Evolutionary conservation across 2,329 filamentous ascomycete genomes (phyloP).

Genomic region (Didymella exigua): DNA sequence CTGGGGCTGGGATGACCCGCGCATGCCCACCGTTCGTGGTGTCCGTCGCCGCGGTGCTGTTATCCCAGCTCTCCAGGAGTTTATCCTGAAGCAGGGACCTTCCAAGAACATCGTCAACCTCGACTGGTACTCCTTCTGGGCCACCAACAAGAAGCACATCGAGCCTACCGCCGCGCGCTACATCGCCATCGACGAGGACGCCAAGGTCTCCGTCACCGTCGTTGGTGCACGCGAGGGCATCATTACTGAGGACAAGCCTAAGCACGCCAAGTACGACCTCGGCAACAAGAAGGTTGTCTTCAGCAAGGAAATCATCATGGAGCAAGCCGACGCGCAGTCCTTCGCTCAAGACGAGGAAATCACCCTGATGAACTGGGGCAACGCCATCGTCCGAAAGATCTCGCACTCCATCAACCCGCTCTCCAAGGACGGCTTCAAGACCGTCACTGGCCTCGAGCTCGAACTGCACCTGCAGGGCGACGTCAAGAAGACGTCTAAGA

Average conservation of each 20-base stretch:
- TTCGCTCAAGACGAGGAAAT: constrained; percentile 89
- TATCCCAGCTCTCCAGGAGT: constrained; percentile 77
- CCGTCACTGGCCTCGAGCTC: constrained; percentile 72
- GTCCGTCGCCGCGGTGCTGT: constrained; percentile 80
- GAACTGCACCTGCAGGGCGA: constrained; percentile 93
- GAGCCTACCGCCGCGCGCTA: constrained; percentile 56
- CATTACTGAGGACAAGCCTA: constrained; percentile 75
- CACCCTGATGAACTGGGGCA: constrained; percentile 96
- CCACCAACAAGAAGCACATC: constrained; percentile 60
- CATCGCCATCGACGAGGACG: constrained; percentile 67
- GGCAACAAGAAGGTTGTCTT: constrained; percentile 86
- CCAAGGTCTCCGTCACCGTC: constrained; percentile 73
- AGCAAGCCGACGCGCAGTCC: constrained; percentile 82
- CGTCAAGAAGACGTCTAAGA: constrained; percentile 94
- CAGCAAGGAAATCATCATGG: constrained; percentile 75
- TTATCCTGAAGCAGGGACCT: constrained; percentile 83
- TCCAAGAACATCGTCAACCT: constrained; percentile 83
- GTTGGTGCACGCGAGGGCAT: constrained; percentile 62
- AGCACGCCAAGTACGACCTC: constrained; percentile 88
- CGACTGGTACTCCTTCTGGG: constrained; percentile 74
- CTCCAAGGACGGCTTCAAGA: constrained; percentile 54
- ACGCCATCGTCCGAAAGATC: constrained; percentile 77
- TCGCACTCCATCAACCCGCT: constrained; percentile 58
- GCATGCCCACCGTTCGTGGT: constrained; percentile 83
- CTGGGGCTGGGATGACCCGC: constrained; percentile 84